Evolutionary conservation across 2,329 filamentous ascomycete species (phyloP).

Genomic region (Neonectria coccinea): DNA sequence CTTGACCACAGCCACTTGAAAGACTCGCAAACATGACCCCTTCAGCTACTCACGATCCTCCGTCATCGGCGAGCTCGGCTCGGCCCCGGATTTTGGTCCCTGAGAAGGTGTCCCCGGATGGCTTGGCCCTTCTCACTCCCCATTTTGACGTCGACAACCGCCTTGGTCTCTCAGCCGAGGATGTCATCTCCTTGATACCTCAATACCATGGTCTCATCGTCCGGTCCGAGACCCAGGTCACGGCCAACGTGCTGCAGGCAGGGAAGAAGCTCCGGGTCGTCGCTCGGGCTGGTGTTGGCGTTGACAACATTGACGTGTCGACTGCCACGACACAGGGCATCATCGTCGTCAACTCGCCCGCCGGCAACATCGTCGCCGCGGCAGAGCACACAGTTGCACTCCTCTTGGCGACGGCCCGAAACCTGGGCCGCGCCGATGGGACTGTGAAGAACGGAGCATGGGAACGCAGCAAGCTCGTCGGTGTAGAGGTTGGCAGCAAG

Average conservation of each 20-base stretch:
- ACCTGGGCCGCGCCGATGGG: slow-evolving; percentile 77
- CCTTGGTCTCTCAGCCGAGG: slow-evolving; percentile 69
- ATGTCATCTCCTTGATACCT: slow-evolving; percentile 75
- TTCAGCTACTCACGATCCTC: slow-evolving; percentile 42
- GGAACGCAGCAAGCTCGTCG: slow-evolving; percentile 80
- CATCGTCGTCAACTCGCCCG: slow-evolving; percentile 83
- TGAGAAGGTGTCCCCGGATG: slow-evolving; percentile 84
- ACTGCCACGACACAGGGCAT: slow-evolving; percentile 79
- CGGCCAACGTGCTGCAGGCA: slow-evolving; percentile 72
- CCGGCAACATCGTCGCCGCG: slow-evolving; percentile 83
- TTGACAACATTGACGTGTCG: slow-evolving; percentile 84
- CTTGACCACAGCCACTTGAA: not conserved
- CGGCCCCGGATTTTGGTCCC: slow-evolving; percentile 73
- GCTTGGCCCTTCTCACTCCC: slow-evolving; percentile 74
- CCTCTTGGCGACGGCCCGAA: slow-evolving; percentile 78
- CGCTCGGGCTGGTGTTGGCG: slow-evolving; percentile 82
- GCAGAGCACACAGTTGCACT: slow-evolving; percentile 83
- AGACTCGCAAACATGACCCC: slow-evolving; percentile 42
- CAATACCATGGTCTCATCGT: slow-evolving; percentile 82
- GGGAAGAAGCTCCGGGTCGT: slow-evolving; percentile 80
- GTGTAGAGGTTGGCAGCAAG: slow-evolving; percentile 83
- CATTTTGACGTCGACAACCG: slow-evolving; percentile 78
- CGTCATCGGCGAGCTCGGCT: slow-evolving; percentile 22
- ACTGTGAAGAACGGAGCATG: slow-evolving; percentile 78
- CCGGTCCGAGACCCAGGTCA: slow-evolving; percentile 85